phyloP scores from a whole-genome alignment of 257 asterid species.

The Mentha longifolia region DNA sequence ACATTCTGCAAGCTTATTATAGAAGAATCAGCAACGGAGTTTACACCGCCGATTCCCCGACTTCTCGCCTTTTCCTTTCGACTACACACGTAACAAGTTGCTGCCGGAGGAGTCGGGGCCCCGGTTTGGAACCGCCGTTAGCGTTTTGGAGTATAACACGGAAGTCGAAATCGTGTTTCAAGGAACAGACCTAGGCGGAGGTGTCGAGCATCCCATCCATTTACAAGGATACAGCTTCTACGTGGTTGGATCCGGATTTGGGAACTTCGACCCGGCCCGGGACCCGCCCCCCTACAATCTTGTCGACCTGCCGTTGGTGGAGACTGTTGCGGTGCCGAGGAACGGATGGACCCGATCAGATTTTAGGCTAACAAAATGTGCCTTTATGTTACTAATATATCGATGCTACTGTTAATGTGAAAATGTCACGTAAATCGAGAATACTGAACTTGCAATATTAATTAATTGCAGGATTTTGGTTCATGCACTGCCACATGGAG shows the following conservation, averaged over 20 bases:
- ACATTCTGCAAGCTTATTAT: conserved; percentile 51
- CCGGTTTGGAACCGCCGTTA: no score
- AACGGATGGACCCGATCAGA: background rate
- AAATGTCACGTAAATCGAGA: no score
- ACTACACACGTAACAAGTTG: background rate
- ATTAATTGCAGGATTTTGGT: no score
- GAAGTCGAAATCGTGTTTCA: background rate
- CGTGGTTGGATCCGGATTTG: background rate
- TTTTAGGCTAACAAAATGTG: background rate
- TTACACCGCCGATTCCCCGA: background rate
- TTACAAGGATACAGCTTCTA: background rate
- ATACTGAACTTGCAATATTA: no score
- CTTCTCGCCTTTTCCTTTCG: no score
- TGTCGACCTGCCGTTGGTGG: background rate
- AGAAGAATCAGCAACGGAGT: background rate
- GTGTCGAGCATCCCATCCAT: background rate
- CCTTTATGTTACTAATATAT: no score
- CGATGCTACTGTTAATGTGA: no score
- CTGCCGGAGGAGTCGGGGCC: no score
- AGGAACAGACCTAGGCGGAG: background rate
- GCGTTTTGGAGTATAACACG: background rate
- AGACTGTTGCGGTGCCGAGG: background rate
- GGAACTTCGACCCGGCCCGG: background rate
- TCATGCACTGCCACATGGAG: no score
- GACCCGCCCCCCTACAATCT: background rate